Evolutionary conservation across 2,329 filamentous ascomycete species (phyloP).

Genomic region (Paraphaeosphaeria minitans): DNA sequence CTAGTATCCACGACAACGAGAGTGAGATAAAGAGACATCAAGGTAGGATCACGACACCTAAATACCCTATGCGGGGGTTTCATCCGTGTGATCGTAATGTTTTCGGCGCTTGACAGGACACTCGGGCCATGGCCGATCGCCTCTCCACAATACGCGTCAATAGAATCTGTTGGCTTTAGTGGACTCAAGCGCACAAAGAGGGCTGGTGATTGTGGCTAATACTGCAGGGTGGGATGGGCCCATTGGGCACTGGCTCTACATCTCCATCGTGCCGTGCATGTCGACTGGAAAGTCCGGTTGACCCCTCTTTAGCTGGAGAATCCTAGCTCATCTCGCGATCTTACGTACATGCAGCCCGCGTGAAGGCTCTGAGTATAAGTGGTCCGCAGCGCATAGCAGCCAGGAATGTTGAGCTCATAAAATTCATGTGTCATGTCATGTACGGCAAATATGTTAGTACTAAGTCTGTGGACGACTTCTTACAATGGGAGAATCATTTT

Average conservation of each 20-base stretch:
- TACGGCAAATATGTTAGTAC: neutral
- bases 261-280: slow-evolving; percentile 5
- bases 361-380: neutral
- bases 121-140: slow-evolving; percentile 24
- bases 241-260: neutral
- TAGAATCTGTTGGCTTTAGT: slow-evolving; percentile 21
- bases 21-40: slow-evolving; percentile 23
- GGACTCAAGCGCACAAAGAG: slow-evolving; percentile 18
- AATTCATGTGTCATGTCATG: neutral
- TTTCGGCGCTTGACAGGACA: slow-evolving; percentile 15
- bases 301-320: slow-evolving; percentile 5
- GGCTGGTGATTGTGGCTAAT: slow-evolving; percentile 30
- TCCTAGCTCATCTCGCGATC: neutral
- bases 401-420: slow-evolving; percentile 1
- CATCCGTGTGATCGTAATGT: slow-evolving; percentile 31
- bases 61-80: slow-evolving; percentile 34
- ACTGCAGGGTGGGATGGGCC: slow-evolving; percentile 2
- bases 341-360: neutral
- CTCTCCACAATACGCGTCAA: slow-evolving; percentile 34
- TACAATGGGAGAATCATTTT: neutral
- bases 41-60: slow-evolving; percentile 28
- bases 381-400: neutral
- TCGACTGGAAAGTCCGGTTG: slow-evolving; percentile 1
- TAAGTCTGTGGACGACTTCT: neutral
- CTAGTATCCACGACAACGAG: slow-evolving; percentile 35